phyloP scores from a whole-genome alignment of 768 basidiomycete genomes.

The Rhodocollybia butyracea region DNA sequence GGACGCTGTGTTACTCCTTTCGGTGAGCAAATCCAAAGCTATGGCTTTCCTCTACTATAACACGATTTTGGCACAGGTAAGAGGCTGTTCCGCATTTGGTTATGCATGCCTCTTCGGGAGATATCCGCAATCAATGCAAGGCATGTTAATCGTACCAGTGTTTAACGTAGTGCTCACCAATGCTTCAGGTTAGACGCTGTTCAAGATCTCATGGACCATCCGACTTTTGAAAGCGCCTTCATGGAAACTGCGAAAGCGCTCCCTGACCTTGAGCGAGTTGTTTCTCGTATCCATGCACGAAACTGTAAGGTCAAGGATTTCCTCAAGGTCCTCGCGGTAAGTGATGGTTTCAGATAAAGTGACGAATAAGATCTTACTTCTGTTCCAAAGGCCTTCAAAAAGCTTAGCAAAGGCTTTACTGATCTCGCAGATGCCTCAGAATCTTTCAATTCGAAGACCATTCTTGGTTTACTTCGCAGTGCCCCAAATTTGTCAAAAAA shows the following conservation, averaged over 20 bases:
- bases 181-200: conserved; percentile 83
- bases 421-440: conserved; percentile 63
- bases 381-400: conserved; percentile 63
- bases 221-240: conserved; percentile 75
- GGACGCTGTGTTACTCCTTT: conserved; percentile 88
- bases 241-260: conserved; percentile 72
- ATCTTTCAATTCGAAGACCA: conserved; percentile 72
- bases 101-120: conserved; percentile 87
- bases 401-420: conserved; percentile 63
- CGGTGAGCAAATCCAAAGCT: conserved; percentile 57
- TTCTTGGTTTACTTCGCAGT: conserved; percentile 69
- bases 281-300: conserved; percentile 93
- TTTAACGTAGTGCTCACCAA: not conserved
- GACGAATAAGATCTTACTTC: not conserved
- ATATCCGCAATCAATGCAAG: conserved; percentile 85
- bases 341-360: conserved; percentile 10
- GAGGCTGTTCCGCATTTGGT: conserved; percentile 93
- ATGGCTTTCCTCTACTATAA: too few relatives aligned
- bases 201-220: conserved; percentile 81
- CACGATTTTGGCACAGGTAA: too few relatives aligned
- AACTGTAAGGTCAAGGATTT: conserved; percentile 88
- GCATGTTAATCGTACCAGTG: conserved; percentile 34
- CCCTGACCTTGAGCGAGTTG: conserved; percentile 90
- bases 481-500: conserved; percentile 78
- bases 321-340: conserved; percentile 72